Evolutionary conservation across 495 filamentous ascomycete species (phyloP), one percentile per base, ranked within the genome.

Genomic region (Penicillium samsonianum): DNA sequence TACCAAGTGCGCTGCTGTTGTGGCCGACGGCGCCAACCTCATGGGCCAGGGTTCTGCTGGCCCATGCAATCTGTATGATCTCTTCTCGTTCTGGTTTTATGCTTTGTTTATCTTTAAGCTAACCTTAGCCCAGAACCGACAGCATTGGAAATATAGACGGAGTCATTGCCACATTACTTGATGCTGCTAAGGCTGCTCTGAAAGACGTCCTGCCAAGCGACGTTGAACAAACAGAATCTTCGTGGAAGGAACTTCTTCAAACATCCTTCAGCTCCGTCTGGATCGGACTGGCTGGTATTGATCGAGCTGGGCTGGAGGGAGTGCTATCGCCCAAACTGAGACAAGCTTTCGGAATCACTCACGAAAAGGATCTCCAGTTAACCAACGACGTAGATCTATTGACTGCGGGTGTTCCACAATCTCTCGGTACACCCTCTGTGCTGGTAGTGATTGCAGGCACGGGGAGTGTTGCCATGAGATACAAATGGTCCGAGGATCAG

Each of bases 401-500:
- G 20, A 63, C 62, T 41, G 67, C 67, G 9, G 49, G 55, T 7
- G 59, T 67, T 44, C 42, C 58, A 25, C 16, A 41, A 25, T 28
- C 65, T 11, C 45, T 62, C 26, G 42, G 41, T 7, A 48, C 43
- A 2, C 41, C 55, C 1, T 66, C 68, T 2, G 61, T 60, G 1
- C 28, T 77, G 46, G 68, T 72, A 17, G 19, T 76, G 6, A 66
- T 77, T 33, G 70, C 70, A n/a, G 73, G 71, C 0, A 74, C 72
- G 0, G 68, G 72, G 0, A 72, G 70, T 44, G 63, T 73, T 16
- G 65, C 65, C 7, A 71, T 72, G 57, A 54, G 63, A 10, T 75
- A 72, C 60, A 41, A 37, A 4, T 63, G 58, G 53, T 50, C 25
- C 7, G 43, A 55, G 11, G 52, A 51, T 40, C 42, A 58, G 14